Evolutionary conservation across 257 asterid genomes (phyloP).

Genomic region (Prunella vulgaris): DNA sequence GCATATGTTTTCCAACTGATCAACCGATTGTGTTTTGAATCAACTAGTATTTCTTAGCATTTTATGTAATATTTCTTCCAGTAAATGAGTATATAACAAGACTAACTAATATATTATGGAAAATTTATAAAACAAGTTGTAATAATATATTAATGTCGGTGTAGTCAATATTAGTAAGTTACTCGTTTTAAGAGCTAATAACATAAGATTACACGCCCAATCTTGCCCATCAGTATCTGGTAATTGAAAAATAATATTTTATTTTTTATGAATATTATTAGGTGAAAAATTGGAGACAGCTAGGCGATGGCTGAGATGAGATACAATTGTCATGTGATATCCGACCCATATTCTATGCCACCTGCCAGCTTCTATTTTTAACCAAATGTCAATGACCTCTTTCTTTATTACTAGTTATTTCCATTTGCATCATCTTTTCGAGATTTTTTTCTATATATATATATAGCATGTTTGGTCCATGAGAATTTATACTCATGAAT

Average conservation of each 20-base stretch:
- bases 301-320: constrained; percentile 5
- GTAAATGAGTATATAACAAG: no score
- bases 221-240: background rate
- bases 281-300: constrained; percentile 15
- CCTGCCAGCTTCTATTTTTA: constrained; percentile 31
- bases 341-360: constrained; percentile 18
- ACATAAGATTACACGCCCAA: background rate
- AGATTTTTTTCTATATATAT: no score
- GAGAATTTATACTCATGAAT: no score
- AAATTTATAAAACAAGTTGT: no score
- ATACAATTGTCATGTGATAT: constrained; percentile 31
- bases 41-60: no score
- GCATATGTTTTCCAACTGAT: no score
- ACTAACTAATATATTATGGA: no score
- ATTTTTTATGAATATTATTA: background rate
- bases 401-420: background rate
- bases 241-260: no score
- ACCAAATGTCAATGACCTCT: constrained; percentile 30
- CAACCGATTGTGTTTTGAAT: no score
- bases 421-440: constrained; percentile 3
- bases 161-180: background rate
- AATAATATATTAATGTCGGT: background rate
- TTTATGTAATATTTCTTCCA: no score
- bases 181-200: background rate
- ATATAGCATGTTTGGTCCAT: no score